phyloP scores from a whole-genome alignment of 2,329 filamentous ascomycete genomes.

The Pseudogymnoascus sp. region DNA sequence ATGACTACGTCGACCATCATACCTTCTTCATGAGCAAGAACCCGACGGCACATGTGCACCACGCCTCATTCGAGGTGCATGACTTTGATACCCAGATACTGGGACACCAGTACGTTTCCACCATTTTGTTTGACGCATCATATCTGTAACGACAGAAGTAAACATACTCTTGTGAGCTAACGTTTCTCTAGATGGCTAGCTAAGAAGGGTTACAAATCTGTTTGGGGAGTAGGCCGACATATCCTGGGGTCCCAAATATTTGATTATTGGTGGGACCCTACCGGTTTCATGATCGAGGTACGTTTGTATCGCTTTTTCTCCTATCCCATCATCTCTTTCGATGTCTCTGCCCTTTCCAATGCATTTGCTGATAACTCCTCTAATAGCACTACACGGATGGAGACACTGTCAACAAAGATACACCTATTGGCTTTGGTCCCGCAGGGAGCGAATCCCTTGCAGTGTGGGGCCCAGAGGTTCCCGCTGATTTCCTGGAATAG shows the following conservation, averaged over 20 bases:
- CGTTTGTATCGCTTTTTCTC: background rate
- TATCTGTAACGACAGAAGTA: background rate
- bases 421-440: slow-evolving; percentile 40
- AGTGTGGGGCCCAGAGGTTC: slow-evolving; percentile 39
- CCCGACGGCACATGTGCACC: slow-evolving; percentile 41
- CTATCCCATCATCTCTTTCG: background rate
- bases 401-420: slow-evolving; percentile 55
- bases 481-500: slow-evolving; percentile 23
- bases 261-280: slow-evolving; percentile 61
- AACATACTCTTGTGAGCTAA: background rate
- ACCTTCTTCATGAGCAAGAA: slow-evolving; percentile 43
- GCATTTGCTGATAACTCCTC: background rate
- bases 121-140: background rate
- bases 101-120: slow-evolving; percentile 44
- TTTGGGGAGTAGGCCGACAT: slow-evolving; percentile 58
- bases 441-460: slow-evolving; percentile 37
- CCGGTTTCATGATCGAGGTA: slow-evolving; percentile 53
- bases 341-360: background rate
- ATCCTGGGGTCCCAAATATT: slow-evolving; percentile 65
- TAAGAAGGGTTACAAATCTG: slow-evolving; percentile 53
- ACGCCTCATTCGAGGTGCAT: slow-evolving; percentile 65
- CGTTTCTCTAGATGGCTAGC: slow-evolving; percentile 44
- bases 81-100: slow-evolving; percentile 66
- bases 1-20: slow-evolving; percentile 48
- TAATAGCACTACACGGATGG: slow-evolving; percentile 58